phyloP scores from a whole-genome alignment of 805 yeast genomes.

The Scheffersomyces coipomensis region DNA sequence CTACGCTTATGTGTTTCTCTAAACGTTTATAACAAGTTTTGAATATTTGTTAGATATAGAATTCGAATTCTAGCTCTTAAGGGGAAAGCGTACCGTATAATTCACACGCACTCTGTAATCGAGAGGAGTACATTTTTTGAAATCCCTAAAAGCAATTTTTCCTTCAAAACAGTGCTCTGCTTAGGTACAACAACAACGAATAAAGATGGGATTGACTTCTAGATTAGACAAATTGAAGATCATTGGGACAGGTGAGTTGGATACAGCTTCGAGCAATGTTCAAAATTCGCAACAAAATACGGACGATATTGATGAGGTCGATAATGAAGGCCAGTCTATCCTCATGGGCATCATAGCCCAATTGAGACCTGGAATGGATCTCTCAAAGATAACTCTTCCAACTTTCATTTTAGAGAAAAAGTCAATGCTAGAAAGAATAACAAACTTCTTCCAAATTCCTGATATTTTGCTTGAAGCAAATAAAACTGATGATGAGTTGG shows the following conservation, averaged over 20 bases:
- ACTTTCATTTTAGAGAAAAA: slow-evolving; percentile 93
- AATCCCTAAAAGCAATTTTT: too few species aligned
- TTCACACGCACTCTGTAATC: too few species aligned
- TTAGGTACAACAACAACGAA: too few species aligned
- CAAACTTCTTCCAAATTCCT: slow-evolving; percentile 84
- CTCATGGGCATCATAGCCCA: slow-evolving; percentile 86
- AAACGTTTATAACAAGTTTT: too few species aligned
- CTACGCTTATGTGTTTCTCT: too few species aligned
- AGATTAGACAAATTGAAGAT: slow-evolving; percentile 21
- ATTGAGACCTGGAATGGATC: slow-evolving; percentile 87
- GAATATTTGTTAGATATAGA: too few species aligned
- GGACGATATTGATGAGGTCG: slow-evolving; percentile 90
- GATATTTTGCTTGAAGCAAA: slow-evolving; percentile 72
- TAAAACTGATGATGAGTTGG: slow-evolving; percentile 50
- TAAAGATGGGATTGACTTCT: slow-evolving; percentile 23
- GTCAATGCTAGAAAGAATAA: slow-evolving; percentile 93
- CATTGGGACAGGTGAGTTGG: neutral
- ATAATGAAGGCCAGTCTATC: slow-evolving; percentile 84
- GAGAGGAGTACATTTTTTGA: too few species aligned
- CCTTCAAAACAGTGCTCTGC: too few species aligned
- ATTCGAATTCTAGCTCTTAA: too few species aligned
- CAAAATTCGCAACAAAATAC: slow-evolving; percentile 14
- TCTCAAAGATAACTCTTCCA: slow-evolving; percentile 88
- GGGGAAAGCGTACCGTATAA: too few species aligned
- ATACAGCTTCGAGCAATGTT: neutral